These are phyloP conservation scores for Torulaspora microellipsoides DNA, from an alignment of 805 yeast species.

Conservation along the genomic window DNA sequence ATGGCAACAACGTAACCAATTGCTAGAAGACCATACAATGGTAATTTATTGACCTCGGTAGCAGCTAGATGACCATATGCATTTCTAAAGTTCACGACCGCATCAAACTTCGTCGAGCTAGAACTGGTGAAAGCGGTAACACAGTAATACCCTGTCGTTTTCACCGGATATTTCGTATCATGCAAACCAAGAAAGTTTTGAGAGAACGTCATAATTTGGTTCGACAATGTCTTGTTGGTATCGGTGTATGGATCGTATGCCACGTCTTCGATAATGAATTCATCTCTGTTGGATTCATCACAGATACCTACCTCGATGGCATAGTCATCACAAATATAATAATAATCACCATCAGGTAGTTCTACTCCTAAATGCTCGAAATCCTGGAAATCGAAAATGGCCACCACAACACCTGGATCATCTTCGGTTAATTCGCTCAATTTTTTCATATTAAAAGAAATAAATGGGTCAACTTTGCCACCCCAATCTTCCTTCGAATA, in stretches of 20 bases:
- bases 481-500: slow-evolving; percentile 85
- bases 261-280: slow-evolving; percentile 52
- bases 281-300: slow-evolving; percentile 47
- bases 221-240: slow-evolving; percentile 48
- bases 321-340: slow-evolving; percentile 70
- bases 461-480: slow-evolving; percentile 65
- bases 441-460: slow-evolving; percentile 43
- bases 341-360: slow-evolving; percentile 40
- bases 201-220: slow-evolving; percentile 53
- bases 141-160: slow-evolving; percentile 87
- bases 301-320: slow-evolving; percentile 61
- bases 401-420: slow-evolving; percentile 51
- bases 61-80: slow-evolving; percentile 89
- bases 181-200: slow-evolving; percentile 56
- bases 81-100: slow-evolving; percentile 79
- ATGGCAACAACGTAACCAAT: slow-evolving; percentile 76
- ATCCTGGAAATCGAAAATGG: slow-evolving; percentile 83
- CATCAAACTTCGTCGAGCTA: slow-evolving; percentile 45
- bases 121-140: slow-evolving; percentile 60
- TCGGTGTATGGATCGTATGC: slow-evolving; percentile 42
- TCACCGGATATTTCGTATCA: slow-evolving; percentile 57
- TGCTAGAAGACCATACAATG: slow-evolving; percentile 82
- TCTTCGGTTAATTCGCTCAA: slow-evolving; percentile 29
- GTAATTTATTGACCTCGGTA: slow-evolving; percentile 83
- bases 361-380: slow-evolving; percentile 58